Evolutionary conservation across 768 basidiomycete species (phyloP), one percentile per base, ranked within the genome.

Genomic region (Lactifluus piperatus): DNA sequence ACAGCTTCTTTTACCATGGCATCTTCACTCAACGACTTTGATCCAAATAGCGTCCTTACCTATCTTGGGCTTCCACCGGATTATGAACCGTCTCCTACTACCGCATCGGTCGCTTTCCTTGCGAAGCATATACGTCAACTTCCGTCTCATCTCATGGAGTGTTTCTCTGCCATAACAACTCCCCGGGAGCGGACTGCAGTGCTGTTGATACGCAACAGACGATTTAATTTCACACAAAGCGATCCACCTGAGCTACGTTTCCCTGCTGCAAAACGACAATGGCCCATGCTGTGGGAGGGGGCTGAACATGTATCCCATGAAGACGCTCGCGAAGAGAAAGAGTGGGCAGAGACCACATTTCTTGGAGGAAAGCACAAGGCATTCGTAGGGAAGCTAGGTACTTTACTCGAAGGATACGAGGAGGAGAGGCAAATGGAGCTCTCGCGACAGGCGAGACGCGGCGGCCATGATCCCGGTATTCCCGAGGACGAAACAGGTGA

Each of bases 391-490:
- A 88, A 86, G 62, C 70, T 91, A 18, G 89, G 82, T 2, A 68
- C 68, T 5, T 72, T 93, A 9, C 71, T 93, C 9, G 82, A 80
- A 4, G 81, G 76, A 6, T 91, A 88, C 66, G 89, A 91, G 65
- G 89, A 88, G 65, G 89, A 89, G 68, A 77, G 91, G 59, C 84
- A 83, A 68, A 82, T 80, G 0, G 84, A 89, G 66, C 76, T 83
- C 26, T 70, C 81, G 20, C 75, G 84, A 54, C 66, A 63, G 18
- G 60, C 80, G 20, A 75, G 82, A 58, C 74, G 77, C 41, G 72
- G 74, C 44, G 69, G 73, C 39, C 54, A 72, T 39, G 73, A 78
- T 13, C 78, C 76, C 5, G 80, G 83, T 60, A 71, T 85, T 5
- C 82, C 85, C 13, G 86, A 89, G 68, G 86, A 88, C 46, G 82